phyloP scores from a whole-genome alignment of 495 filamentous ascomycete genomes.

The Penicillium fimorum region DNA sequence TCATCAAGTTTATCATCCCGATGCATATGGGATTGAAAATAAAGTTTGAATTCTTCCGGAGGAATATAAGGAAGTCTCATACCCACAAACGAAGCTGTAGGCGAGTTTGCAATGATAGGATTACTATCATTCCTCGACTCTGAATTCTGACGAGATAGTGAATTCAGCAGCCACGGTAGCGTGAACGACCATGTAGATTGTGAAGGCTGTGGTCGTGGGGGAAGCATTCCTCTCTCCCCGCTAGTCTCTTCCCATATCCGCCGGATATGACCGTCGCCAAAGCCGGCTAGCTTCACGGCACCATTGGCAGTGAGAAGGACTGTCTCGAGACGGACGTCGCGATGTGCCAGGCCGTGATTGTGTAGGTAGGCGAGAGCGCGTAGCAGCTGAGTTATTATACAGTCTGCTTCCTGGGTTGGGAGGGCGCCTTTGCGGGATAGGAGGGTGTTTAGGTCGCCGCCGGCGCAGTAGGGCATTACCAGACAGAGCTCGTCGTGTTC shows the following conservation, averaged over 20 bases:
- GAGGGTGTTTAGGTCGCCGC: constrained; percentile 86
- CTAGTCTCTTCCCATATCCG: constrained; percentile 16
- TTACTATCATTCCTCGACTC: neutral
- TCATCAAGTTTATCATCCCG: constrained; percentile 61
- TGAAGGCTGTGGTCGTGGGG: constrained; percentile 2
- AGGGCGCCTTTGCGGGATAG: constrained; percentile 68
- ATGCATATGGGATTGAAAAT: neutral
- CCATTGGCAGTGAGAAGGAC: constrained; percentile 84
- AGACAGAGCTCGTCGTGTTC: constrained; percentile 93
- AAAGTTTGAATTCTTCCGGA: constrained; percentile 18
- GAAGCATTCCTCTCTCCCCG: constrained; percentile 2
- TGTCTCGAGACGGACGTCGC: constrained; percentile 94
- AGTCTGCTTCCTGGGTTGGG: constrained; percentile 82
- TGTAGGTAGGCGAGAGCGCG: constrained; percentile 95
- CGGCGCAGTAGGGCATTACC: constrained; percentile 95
- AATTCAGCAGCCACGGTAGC: constrained; percentile 13
- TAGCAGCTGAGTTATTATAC: constrained; percentile 95
- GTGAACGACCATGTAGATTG: constrained; percentile 17
- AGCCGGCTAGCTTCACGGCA: constrained; percentile 92
- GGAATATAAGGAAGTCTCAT: constrained; percentile 24
- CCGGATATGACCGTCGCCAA: constrained; percentile 81
- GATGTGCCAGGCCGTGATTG: constrained; percentile 89
- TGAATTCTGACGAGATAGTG: neutral
- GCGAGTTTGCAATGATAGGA: constrained; percentile 1
- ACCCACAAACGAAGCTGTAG: constrained; percentile 16